phyloP scores from a whole-genome alignment of 202 grass and related monocot genomes.

The Digitaria exilis region DNA sequence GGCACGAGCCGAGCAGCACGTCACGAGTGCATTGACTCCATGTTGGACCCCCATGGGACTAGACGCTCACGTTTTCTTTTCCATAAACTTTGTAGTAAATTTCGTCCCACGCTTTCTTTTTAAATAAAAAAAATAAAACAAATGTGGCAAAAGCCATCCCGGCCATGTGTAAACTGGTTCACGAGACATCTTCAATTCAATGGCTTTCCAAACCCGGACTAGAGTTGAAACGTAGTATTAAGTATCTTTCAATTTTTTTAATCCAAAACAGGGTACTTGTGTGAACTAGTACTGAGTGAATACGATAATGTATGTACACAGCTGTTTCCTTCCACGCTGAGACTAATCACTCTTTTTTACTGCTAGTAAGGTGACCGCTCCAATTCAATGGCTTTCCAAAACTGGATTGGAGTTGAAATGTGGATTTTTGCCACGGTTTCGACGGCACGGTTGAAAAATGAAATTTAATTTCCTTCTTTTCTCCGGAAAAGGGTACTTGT shows the following conservation, averaged over 20 bases:
- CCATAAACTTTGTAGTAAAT: background rate
- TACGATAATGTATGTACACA: no score
- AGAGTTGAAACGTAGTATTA: background rate
- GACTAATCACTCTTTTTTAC: no score
- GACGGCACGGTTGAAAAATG: background rate
- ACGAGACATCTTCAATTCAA: background rate
- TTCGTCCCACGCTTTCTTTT: background rate
- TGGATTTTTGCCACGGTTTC: no score
- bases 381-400: no score
- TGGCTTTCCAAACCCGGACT: background rate
- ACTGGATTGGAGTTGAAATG: no score
- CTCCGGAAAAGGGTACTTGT: background rate
- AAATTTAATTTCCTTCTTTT: no score
- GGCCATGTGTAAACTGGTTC: background rate
- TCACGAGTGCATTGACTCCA: conserved; percentile 29
- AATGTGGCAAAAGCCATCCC: background rate
- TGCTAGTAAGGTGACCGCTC: no score
- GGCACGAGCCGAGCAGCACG: background rate
- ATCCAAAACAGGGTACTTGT: background rate
- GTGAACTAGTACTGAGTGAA: no score
- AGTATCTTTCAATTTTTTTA: no score
- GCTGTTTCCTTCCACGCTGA: no score
- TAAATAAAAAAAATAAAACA: no score
- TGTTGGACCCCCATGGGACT: background rate
- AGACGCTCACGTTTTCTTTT: background rate